phyloP scores from a whole-genome alignment of 495 filamentous ascomycete species.

The Lasiosphaeria miniovina region DNA sequence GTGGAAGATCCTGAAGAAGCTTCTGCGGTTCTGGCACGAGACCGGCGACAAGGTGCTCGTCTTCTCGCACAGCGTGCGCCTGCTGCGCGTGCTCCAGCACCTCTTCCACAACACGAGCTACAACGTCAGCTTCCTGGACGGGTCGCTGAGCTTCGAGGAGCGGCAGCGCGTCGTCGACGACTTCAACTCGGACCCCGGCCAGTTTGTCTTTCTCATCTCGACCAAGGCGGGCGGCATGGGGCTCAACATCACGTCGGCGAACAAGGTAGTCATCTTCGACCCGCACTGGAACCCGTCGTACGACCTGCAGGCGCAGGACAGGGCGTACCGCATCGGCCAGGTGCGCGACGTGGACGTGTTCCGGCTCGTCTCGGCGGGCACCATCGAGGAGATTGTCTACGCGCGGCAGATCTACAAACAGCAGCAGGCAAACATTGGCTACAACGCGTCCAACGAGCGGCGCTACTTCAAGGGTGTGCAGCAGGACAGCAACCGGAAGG shows the following conservation, averaged over 20 bases:
- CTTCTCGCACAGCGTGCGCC: slow-evolving; percentile 83
- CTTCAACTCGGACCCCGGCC: slow-evolving; percentile 83
- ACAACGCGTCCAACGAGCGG: slow-evolving; percentile 86
- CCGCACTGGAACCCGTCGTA: slow-evolving; percentile 97
- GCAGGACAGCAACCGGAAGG: slow-evolving; percentile 71
- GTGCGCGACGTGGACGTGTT: slow-evolving; percentile 93
- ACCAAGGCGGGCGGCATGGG: slow-evolving; percentile 86
- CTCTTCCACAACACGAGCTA: slow-evolving; percentile 89
- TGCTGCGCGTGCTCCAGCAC: slow-evolving; percentile 80
- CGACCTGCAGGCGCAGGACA: slow-evolving; percentile 93
- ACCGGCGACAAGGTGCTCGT: slow-evolving; percentile 91
- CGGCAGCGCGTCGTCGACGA: slow-evolving; percentile 78
- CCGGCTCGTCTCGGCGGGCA: slow-evolving; percentile 86
- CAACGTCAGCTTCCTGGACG: slow-evolving; percentile 88
- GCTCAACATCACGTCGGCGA: slow-evolving; percentile 94
- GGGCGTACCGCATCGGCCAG: slow-evolving; percentile 95
- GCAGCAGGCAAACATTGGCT: slow-evolving; percentile 96
- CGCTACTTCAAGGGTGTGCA: slow-evolving; percentile 96
- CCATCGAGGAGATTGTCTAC: slow-evolving; percentile 97
- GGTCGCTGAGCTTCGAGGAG: slow-evolving; percentile 81
- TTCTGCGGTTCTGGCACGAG: slow-evolving; percentile 84
- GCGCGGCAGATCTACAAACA: slow-evolving; percentile 98
- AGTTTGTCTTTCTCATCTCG: slow-evolving; percentile 95
- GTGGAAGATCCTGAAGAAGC: slow-evolving; percentile 86
- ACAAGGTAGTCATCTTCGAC: slow-evolving; percentile 97